Evolutionary conservation across 768 basidiomycete genomes (phyloP), one percentile per base, ranked within the genome.

Genomic region (Ramaria sp.): DNA sequence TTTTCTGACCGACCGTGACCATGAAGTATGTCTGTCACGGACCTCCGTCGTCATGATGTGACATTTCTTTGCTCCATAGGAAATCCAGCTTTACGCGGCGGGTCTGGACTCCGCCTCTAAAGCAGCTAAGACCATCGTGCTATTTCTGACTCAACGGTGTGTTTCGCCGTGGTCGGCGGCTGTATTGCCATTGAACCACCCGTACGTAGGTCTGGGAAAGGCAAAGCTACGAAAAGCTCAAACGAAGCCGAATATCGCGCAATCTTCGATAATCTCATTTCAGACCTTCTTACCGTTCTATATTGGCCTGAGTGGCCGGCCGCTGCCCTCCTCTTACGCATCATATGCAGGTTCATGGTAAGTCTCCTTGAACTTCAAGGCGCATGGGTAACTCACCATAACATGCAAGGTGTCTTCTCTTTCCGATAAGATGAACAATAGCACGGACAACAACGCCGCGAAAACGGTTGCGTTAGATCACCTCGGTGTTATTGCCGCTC

Each of bases 231-330:
- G 13, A 95, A 95, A 68, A 91, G 88, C 62, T 85, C 92, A 0
- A 92, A 91, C 62, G 96, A 99, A 65, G 84, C 88, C 5, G 95
- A 98, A 66, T 97, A 97, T 67, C 83, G 92, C 50, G 76, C 84
- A 0, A 91, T 98, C 39, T 88, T 98, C 59, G 95, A 98, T 65
- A 88, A 88, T 63, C 73, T 98, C 11, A 82, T 98, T 42, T 82
- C 83, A 1, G 96, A 99, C 65, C 74, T 96, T 22, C 76, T 98
- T 22, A 78, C 80, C 9, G 92, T 96, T 19, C 73, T 97, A 6
- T 93, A 87, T 67, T 90, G 90, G 82, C 94, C 96, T 0, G 96
- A 99, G 69, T 99, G 95, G 93, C 96, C 96, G 6, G 94, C 90
- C 10, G 90, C 96, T 1, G 78, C 83, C 43, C 70, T 96, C 17